phyloP scores from a whole-genome alignment of 2,329 filamentous ascomycete species.

The Metarhizium humberi region DNA sequence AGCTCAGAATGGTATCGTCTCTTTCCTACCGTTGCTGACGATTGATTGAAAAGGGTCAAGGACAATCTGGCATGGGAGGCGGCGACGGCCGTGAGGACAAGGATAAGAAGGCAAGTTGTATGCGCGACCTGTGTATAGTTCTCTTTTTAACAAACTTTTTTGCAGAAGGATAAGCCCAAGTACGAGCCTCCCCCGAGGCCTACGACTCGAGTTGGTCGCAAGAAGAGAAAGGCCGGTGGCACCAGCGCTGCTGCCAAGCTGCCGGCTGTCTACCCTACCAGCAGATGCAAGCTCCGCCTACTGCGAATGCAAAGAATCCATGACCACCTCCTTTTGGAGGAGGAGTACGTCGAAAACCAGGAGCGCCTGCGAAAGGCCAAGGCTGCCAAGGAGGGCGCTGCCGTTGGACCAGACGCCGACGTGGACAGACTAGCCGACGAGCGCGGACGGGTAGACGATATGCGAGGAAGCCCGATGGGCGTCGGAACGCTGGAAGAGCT shows the following conservation, averaged over 20 bases:
- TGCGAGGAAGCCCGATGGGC: slow-evolving; percentile 97
- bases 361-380: slow-evolving; percentile 92
- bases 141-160: slow-evolving; percentile 12
- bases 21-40: slow-evolving; percentile 1
- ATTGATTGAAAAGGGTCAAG: slow-evolving; percentile 53
- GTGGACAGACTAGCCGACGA: slow-evolving; percentile 87
- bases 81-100: slow-evolving; percentile 74
- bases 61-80: slow-evolving; percentile 79
- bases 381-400: slow-evolving; percentile 61
- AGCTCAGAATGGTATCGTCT: slow-evolving; percentile 9
- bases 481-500: slow-evolving; percentile 96
- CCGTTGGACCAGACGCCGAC: slow-evolving; percentile 61
- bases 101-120: slow-evolving; percentile 74
- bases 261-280: slow-evolving; percentile 86
- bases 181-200: slow-evolving; percentile 97
- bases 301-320: slow-evolving; percentile 98
- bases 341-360: slow-evolving; percentile 99
- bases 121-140: neutral
- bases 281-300: slow-evolving; percentile 93
- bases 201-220: slow-evolving; percentile 91
- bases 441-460: slow-evolving; percentile 89
- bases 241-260: slow-evolving; percentile 94
- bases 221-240: slow-evolving; percentile 94
- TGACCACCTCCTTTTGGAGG: slow-evolving; percentile 91
- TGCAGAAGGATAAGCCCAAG: slow-evolving; percentile 98